These are phyloP conservation scores for Diplotaxis tenuifolia DNA, from an alignment of 345 rosid species.

Conservation along the genomic window DNA sequence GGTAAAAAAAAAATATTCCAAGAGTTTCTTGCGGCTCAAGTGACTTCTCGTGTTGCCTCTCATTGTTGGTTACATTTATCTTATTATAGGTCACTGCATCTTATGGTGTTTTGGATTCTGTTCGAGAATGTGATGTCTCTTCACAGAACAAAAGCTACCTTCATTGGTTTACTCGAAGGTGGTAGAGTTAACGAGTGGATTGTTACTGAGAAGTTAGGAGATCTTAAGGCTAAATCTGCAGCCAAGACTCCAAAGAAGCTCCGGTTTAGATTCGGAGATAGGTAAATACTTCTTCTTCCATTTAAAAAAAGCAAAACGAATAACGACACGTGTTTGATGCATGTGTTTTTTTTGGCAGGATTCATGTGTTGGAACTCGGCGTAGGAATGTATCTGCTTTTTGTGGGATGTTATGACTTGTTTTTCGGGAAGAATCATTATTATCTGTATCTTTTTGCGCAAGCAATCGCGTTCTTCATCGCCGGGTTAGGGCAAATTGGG, in stretches of 20 bases:
- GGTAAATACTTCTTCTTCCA: slow-evolving; percentile 51
- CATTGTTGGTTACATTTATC: too few species aligned
- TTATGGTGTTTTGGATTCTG: slow-evolving; percentile 92
- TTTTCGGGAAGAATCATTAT: slow-evolving; percentile 67
- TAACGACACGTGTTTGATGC: neutral
- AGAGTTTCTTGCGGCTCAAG: too few species aligned
- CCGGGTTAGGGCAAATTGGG: slow-evolving; percentile 76
- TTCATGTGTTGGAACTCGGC: slow-evolving; percentile 65
- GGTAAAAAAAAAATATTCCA: too few species aligned
- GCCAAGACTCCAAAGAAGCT: slow-evolving; percentile 53
- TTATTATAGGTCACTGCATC: too few species aligned
- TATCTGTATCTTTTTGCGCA: slow-evolving; percentile 72
- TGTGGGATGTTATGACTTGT: slow-evolving; percentile 65
- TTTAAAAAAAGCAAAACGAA: too few species aligned
- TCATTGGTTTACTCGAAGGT: slow-evolving; percentile 78
- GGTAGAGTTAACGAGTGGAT: slow-evolving; percentile 96
- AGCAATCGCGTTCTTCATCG: slow-evolving; percentile 71
- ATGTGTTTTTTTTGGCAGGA: slow-evolving; percentile 37
- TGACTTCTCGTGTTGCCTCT: too few species aligned
- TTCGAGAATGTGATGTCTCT: slow-evolving; percentile 96
- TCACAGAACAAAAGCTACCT: slow-evolving; percentile 86
- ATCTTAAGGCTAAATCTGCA: slow-evolving; percentile 54
- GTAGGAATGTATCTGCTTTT: slow-evolving; percentile 71
- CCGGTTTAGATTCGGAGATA: slow-evolving; percentile 63
- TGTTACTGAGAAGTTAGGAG: slow-evolving; percentile 93